Base-by-base conservation (phyloP, 352 stramenopile genomes). In the Globisporangium cederbergense region DNA sequence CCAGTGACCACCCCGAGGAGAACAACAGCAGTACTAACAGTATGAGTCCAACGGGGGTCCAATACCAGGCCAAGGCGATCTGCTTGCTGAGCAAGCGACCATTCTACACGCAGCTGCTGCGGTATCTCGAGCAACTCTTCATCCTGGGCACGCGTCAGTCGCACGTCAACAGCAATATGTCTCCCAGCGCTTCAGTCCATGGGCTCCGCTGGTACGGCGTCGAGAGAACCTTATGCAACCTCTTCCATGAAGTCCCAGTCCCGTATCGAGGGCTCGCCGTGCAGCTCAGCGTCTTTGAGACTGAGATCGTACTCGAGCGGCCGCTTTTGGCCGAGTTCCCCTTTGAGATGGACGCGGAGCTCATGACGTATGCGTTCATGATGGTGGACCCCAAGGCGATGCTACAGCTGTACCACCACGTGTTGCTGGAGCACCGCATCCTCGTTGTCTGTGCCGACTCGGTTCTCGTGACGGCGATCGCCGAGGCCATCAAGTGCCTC, bases 111-210 rank as follows among this genome's bases (percentile, higher is more conserved):
- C 62, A 70, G 49, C 68, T 87, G 43, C 66, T 87, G 22, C 73
- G 73, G 5, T 83, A 81, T 51, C 68, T 87, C 16, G 78, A 87
- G 68, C 73, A 84, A 43, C 63, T 87, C 30, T 70, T 81, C 36
- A 47, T 87, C 3, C 58, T 87, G n/a, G 78, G 78, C 1, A 54
- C 78, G 10, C 60, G 66, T 13, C 78, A 87, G 62, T 60, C 66
- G 16, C 59, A 63, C 2, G 5, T 40, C 2, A 54, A 58, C 6
- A 45, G 25, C 42, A n/a, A 52, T 16, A 14, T 32, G 18, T 16
- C 42, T 36, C 32, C 32, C 32, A 36, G 32, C 10, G 20, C 5
- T 22, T 32, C 5, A 13, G n/a, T 9, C 16, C 13, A 58, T 51
- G 36, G 22, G 8, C n/a, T 59, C 42, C 13, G 13, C 8, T 70